These are phyloP conservation scores for Lantana camara DNA, from an alignment of 257 asterid genomes.

Conservation along the genomic window DNA sequence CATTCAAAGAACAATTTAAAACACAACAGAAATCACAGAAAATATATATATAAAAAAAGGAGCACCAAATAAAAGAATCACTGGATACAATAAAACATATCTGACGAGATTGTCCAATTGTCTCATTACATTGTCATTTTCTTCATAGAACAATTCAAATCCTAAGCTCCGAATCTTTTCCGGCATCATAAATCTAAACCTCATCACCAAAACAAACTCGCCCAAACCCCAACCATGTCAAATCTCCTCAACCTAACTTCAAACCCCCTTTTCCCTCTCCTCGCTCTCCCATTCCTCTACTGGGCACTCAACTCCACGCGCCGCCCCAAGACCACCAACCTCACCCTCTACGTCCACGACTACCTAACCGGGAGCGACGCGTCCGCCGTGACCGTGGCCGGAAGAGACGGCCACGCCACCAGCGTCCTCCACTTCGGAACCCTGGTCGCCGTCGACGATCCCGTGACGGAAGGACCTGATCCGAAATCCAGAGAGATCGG, in stretches of 20 bases:
- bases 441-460: conserved; percentile 48
- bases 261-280: conserved; percentile 29
- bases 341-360: conserved; percentile 53
- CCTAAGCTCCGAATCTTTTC: conserved; percentile 2
- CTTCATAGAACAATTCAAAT: conserved; percentile 2
- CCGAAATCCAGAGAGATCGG: conserved; percentile 43
- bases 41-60: no score
- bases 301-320: conserved; percentile 30
- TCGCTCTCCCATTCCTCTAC: conserved; percentile 35
- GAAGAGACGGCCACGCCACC: conserved; percentile 35
- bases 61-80: neutral
- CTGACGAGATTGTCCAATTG: neutral
- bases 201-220: neutral
- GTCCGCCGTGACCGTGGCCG: conserved; percentile 48
- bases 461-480: conserved; percentile 49
- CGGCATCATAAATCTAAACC: neutral
- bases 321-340: conserved; percentile 38
- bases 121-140: conserved; percentile 18
- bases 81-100: neutral
- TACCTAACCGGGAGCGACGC: conserved; percentile 41
- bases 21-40: no score
- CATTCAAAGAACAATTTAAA: no score
- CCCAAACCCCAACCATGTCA: conserved; percentile 24
- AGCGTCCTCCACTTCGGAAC: conserved; percentile 45
- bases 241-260: conserved; percentile 32